These are phyloP conservation scores for Xylaria curta DNA, from an alignment of 495 filamentous ascomycete species.

Conservation along the genomic window DNA sequence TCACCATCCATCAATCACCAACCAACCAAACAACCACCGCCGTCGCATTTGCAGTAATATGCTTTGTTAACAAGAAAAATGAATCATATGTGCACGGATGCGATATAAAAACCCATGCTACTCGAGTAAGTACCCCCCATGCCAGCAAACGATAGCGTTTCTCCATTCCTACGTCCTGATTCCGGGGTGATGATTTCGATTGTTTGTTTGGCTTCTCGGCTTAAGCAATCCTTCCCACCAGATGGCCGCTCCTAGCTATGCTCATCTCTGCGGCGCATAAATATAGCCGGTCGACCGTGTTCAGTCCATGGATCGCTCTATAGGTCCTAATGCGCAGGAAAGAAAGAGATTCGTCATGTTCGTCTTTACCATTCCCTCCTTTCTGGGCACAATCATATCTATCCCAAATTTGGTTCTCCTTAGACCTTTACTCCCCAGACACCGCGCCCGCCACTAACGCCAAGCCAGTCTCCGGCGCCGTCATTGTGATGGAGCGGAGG, in stretches of 20 bases:
- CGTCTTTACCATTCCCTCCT: background rate
- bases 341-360: background rate
- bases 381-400: background rate
- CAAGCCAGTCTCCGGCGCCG: slow-evolving; percentile 84
- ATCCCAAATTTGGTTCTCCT: slow-evolving; percentile 6
- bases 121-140: background rate
- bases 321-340: background rate
- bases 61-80: background rate
- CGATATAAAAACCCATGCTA: background rate
- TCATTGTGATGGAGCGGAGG: slow-evolving; percentile 76
- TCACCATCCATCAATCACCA: too few relatives aligned
- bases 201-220: background rate
- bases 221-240: background rate
- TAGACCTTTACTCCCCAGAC: slow-evolving; percentile 80
- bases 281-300: background rate
- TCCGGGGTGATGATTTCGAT: background rate
- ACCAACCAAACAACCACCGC: background rate
- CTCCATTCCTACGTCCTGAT: background rate
- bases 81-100: background rate
- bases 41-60: background rate
- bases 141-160: background rate
- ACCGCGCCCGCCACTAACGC: slow-evolving; percentile 88
- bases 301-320: background rate
- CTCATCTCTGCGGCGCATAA: background rate
- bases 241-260: background rate